Conservation (phyloP, 2,329 filamentous ascomycete genomes). For the Beauveria varroae region DNA sequence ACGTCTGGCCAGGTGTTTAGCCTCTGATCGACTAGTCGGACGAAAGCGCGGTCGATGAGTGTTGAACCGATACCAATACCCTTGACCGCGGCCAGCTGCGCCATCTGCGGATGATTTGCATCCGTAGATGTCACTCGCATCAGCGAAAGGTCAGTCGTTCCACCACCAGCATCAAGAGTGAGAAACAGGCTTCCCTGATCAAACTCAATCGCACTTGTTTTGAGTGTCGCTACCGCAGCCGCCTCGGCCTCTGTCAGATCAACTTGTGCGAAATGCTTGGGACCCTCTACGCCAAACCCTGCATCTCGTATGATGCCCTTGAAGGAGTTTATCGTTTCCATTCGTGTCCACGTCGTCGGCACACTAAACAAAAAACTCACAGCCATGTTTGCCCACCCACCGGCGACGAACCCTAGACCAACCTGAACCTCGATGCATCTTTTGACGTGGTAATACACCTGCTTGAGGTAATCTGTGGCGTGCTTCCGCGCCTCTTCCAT, state of each 20-base stretch:
- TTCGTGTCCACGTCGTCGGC: slow-evolving; percentile 47
- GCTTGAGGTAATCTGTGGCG: slow-evolving; percentile 39
- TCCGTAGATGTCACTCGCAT: slow-evolving; percentile 31
- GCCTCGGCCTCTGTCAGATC: slow-evolving; percentile 42
- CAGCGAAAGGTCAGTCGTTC: slow-evolving; percentile 38
- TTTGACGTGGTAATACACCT: slow-evolving; percentile 42
- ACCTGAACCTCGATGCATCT: slow-evolving; percentile 34
- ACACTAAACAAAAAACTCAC: slow-evolving; percentile 50
- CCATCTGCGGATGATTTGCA: slow-evolving; percentile 21
- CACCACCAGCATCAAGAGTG: slow-evolving; percentile 38
- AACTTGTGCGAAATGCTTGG: slow-evolving; percentile 30
- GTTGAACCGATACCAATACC: slow-evolving; percentile 39
- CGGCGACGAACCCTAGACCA: slow-evolving; percentile 24
- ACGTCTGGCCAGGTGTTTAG: slow-evolving; percentile 29
- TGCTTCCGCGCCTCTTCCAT: slow-evolving; percentile 37
- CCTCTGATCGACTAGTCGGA: slow-evolving; percentile 29
- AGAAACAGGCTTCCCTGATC: slow-evolving; percentile 32
- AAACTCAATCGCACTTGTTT: slow-evolving; percentile 32
- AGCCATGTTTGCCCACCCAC: slow-evolving; percentile 35
- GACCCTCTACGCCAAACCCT: slow-evolving; percentile 39
- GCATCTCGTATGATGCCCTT: slow-evolving; percentile 37
- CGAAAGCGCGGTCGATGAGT: slow-evolving; percentile 37
- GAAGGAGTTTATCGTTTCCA: slow-evolving; percentile 43
- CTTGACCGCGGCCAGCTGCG: slow-evolving; percentile 30
- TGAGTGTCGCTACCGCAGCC: slow-evolving; percentile 38